Base-by-base conservation (phyloP, 768 basidiomycete species). In the Paxillus rubicundulus region DNA sequence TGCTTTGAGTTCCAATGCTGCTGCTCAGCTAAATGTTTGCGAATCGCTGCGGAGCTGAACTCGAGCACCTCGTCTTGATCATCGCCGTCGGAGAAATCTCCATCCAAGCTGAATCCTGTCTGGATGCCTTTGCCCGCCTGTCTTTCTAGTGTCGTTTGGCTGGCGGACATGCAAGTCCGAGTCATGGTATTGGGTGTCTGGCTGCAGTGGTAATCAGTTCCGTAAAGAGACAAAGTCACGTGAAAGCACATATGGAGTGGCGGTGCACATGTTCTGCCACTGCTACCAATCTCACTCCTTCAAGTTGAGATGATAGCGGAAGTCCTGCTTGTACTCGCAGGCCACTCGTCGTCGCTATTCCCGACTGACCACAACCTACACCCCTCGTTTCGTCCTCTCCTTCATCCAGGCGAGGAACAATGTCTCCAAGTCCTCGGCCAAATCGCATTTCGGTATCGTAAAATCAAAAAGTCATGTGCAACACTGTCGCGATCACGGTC, bases 391-490 rank as follows among this genome's bases (percentile, higher is more conserved):
- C 63, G 68, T 6, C 76, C 83, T 4, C 81, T 93, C 14, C 80
- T 97, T 3, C 93, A 97, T 62, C 93, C 93, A 2, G 93, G 93
- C 9, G 93, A 96, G 64, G 79, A 85, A 48, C 82, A 93, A 66
- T 87, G 85, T 57, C 78, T 95, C n/a, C 86, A 92, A 62, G 79
- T 82, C 9, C 80, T 97, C 2, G 88, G 82, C 9, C 76, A 79
- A 44, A 81, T 95, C 45, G 92, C 89, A 1, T 78, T 75, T 47
- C 82, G 86, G 21, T 95, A 93, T 69, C 77, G 81, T 54, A 85
- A 75, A 56, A 84, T 96, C 66, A 87, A 83, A 67, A 65, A 74
- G 52, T 74, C 82, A 17, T 86, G 77, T 53, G 62, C 67, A 36
- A 60, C 61, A 2, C 74, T 87, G 21, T 77, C 81, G 24, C 77